Conservation (phyloP, 139 green algal genomes). For the Tetradesmus lagerheimii region DNA sequence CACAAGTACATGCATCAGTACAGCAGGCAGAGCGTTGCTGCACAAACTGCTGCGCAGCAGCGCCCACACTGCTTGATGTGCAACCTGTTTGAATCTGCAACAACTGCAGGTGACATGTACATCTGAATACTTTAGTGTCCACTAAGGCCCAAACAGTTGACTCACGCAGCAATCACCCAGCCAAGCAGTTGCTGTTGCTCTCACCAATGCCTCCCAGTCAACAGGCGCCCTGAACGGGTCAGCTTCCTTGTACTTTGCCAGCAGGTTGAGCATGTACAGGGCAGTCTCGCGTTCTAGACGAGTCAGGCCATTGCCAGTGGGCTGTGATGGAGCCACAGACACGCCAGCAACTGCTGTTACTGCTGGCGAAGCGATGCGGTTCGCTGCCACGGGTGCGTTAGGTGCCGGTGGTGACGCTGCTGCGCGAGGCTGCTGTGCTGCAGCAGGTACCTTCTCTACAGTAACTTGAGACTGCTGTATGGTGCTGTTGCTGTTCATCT, state of each 20-base stretch:
- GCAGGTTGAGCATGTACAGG: conserved; percentile 21
- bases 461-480: neutral
- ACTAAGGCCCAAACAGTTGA: neutral
- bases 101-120: neutral
- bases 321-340: neutral
- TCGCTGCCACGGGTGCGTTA: neutral
- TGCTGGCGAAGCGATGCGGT: neutral
- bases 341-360: neutral
- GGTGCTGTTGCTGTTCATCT: neutral
- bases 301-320: neutral
- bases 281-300: conserved; percentile 7
- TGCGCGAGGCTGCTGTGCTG: neutral
- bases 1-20: neutral
- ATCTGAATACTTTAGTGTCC: neutral
- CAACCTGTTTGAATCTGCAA: neutral
- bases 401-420: neutral
- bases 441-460: neutral
- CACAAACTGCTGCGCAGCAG: too few relatives aligned
- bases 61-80: neutral
- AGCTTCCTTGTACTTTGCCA: conserved; percentile 41
- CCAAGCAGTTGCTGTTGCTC: neutral
- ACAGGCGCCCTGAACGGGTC: conserved; percentile 38
- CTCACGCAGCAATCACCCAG: neutral
- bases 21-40: neutral
- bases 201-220: conserved; percentile 17